A percentile compares a stretch with the other conserved stretches of the same genome.
These are phyloP conservation scores for Adansonia gregorii DNA, from an alignment of 441 rosid genomes.

Conservation along the genomic window DNA sequence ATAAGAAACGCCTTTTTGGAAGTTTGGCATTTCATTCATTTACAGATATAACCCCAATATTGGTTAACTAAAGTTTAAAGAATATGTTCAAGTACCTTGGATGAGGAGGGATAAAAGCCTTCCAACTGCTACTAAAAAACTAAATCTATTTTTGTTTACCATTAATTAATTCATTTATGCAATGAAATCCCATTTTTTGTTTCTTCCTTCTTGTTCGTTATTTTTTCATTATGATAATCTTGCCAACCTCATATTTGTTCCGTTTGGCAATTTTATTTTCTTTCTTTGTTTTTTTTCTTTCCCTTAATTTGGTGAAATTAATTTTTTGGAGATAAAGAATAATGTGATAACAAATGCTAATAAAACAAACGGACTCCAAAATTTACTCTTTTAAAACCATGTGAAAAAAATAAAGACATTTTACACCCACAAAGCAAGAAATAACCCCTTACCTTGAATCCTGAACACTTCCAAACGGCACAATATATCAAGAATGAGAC, in stretches of 20 bases:
- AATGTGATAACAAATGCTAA: not conserved
- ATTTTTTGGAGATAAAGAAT: not conserved
- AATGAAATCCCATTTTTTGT: not conserved
- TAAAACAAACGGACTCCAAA: not conserved
- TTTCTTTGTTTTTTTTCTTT: too few relatives aligned
- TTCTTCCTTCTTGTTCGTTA: not conserved
- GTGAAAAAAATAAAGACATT: not conserved
- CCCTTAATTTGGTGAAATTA: not conserved
- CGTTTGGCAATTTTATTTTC: not conserved
- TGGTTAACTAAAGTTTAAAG: not conserved
- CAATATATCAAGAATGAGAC: slow-evolving; percentile 42
- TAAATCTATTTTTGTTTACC: not conserved
- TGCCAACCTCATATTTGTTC: not conserved
- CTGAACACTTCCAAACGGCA: slow-evolving; percentile 42
- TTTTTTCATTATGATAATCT: not conserved
- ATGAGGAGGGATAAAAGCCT: not conserved
- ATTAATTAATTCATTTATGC: not conserved
- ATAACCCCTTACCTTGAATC: slow-evolving; percentile 49
- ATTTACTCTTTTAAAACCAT: not conserved
- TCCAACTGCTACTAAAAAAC: not conserved
- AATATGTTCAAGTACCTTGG: not conserved
- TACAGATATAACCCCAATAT: not conserved
- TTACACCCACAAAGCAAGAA: not conserved
- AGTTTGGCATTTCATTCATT: not conserved
- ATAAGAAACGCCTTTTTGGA: not conserved